Evolutionary conservation across 768 basidiomycete genomes (phyloP).

Genomic region (Russula lepida): DNA sequence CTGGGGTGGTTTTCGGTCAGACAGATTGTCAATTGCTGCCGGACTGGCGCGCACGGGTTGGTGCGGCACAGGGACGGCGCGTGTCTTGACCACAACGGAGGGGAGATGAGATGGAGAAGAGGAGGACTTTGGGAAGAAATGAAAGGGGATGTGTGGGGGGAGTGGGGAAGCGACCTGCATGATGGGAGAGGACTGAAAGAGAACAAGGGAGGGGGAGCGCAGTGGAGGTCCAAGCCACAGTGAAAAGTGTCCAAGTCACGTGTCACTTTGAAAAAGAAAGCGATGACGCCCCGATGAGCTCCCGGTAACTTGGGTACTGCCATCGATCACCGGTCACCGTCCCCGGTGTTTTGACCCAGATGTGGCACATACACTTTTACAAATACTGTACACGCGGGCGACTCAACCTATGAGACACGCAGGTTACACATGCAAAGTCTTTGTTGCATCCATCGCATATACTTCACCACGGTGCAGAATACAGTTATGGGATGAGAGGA

Average conservation of each 20-base stretch:
- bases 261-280: not conserved
- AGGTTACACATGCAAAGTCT: not conserved
- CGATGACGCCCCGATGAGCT: not conserved
- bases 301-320: not conserved
- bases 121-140: slow-evolving; percentile 28
- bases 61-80: slow-evolving; percentile 24
- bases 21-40: not conserved
- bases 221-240: not conserved
- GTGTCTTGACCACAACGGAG: slow-evolving; percentile 25
- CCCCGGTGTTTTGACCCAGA: not conserved
- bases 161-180: slow-evolving; percentile 16
- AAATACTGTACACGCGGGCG: no score
- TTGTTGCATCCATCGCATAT: not conserved
- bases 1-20: slow-evolving; percentile 3
- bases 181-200: not conserved
- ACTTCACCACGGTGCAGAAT: not conserved
- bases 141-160: slow-evolving; percentile 16
- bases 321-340: not conserved
- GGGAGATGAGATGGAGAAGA: slow-evolving; percentile 19
- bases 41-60: not conserved
- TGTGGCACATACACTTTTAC: no score
- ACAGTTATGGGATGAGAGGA: no score
- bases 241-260: slow-evolving; percentile 5
- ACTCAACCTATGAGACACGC: no score
- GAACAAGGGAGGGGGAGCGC: not conserved